Evolutionary conservation across 148 eudicot species (phyloP).

Genomic region (Rhododendron mucronatum): DNA sequence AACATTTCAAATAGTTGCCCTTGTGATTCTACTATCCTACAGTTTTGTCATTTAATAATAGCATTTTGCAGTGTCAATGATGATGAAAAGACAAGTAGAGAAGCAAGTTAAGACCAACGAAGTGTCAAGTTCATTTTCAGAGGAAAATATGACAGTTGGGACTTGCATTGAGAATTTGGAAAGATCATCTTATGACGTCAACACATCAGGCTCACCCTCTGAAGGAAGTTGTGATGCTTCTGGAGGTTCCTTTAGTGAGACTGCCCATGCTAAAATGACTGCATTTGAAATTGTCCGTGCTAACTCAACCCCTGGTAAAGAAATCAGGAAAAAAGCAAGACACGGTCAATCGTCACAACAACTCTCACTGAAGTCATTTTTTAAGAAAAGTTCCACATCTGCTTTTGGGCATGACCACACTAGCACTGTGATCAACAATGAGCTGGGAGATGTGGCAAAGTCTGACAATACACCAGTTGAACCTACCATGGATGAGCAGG

Average conservation of each 20-base stretch:
- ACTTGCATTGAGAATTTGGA: conserved; percentile 13
- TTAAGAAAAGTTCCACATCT: conserved; percentile 39
- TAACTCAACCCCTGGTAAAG: conserved; percentile 21
- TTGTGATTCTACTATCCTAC: not conserved
- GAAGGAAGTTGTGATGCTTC: conserved; percentile 9
- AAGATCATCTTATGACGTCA: conserved; percentile 19
- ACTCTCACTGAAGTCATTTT: conserved; percentile 80
- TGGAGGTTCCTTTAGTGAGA: conserved; percentile 2
- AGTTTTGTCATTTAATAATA: not conserved
- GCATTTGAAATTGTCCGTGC: conserved; percentile 9
- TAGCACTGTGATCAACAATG: conserved; percentile 20
- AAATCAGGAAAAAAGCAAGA: conserved; percentile 57
- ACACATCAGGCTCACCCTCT: conserved; percentile 14
- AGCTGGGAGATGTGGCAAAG: conserved; percentile 25
- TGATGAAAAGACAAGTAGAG: conserved; percentile 53
- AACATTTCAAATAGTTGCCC: not conserved
- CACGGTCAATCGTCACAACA: conserved; percentile 66
- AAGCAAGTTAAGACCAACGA: conserved; percentile 31
- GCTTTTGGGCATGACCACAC: conserved; percentile 14
- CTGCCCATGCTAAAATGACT: conserved; percentile 3
- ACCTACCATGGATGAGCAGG: conserved; percentile 17
- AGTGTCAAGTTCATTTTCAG: conserved; percentile 25
- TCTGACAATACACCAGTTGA: conserved; percentile 19
- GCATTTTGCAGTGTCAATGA: conserved; percentile 61
- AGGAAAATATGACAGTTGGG: conserved; percentile 18